Evolutionary conservation across 2,329 filamentous ascomycete species (phyloP).

Genomic region (Elsinoe batatas): DNA sequence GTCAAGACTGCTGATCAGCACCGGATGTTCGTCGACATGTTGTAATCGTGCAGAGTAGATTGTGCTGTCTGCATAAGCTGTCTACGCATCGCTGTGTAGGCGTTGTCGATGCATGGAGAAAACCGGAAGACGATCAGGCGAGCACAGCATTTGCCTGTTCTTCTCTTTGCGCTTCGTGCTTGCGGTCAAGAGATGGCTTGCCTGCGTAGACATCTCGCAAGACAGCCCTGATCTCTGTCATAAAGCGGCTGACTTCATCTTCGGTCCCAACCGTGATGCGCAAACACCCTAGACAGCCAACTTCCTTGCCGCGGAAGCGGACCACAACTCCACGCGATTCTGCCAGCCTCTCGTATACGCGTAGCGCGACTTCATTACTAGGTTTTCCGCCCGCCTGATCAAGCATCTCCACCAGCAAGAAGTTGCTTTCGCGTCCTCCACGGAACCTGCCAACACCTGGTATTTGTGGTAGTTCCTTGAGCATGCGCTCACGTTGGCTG

Average conservation of each 20-base stretch:
- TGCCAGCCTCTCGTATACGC: slow-evolving; percentile 75
- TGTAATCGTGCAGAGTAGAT: slow-evolving; percentile 7
- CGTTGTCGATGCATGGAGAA: not conserved
- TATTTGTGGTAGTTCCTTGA: slow-evolving; percentile 63
- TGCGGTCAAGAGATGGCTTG: slow-evolving; percentile 22
- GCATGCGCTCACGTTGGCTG: slow-evolving; percentile 64
- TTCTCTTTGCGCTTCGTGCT: slow-evolving; percentile 38
- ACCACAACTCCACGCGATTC: slow-evolving; percentile 85
- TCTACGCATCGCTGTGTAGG: not conserved
- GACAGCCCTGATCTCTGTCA: slow-evolving; percentile 54
- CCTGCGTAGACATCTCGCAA: slow-evolving; percentile 40
- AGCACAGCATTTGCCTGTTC: slow-evolving; percentile 41
- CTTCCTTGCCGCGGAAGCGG: slow-evolving; percentile 84
- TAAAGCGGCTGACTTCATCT: slow-evolving; percentile 68
- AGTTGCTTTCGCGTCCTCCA: slow-evolving; percentile 77
- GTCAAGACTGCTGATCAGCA: slow-evolving; percentile 4
- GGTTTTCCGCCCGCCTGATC: slow-evolving; percentile 58
- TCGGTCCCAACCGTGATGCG: slow-evolving; percentile 89
- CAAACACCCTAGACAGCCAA: slow-evolving; percentile 79
- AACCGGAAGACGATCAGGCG: slow-evolving; percentile 25
- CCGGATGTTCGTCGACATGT: not conserved
- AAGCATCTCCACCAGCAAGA: slow-evolving; percentile 81
- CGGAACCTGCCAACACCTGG: slow-evolving; percentile 69
- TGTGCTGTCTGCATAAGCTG: slow-evolving; percentile 9
- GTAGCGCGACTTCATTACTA: slow-evolving; percentile 67